Evolutionary conservation across 441 rosid species (phyloP), one percentile per base, ranked within the genome.

Genomic region (Gossypium laxum): DNA sequence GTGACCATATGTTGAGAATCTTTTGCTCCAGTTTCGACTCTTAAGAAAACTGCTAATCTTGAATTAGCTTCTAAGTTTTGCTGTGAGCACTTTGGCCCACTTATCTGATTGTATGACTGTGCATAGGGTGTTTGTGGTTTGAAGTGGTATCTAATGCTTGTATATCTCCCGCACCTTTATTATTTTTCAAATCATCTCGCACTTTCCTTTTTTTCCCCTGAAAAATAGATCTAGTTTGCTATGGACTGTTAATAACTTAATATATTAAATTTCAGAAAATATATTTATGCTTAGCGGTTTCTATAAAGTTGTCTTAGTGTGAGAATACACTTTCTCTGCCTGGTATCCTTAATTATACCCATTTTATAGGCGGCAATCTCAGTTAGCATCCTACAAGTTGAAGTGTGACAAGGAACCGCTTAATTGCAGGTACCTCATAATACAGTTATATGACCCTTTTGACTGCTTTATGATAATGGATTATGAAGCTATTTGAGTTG

Each of bases 331-430:
- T 28, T 77, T 48, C 51, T 69, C 65, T 71, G 48, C 4, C 69
- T 50, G 59, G 43, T 21, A 48, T 15, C 50, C 19, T 69, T 21
- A 66, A 22, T 54, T 76, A 5, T 75, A 68, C 63, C 66, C 38
- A 72, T 64, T 38, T 67, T 79, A 78, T 88, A 95, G 98, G 91
- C 87, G 97, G 79, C 81, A 83, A 70, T 81, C 86, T 66, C 91
- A 81, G 6, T 76, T 85, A 80, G 75, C 84, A 71, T 83, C 94
- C 66, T 96, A 93, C 88, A 93, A 86, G 77, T 85, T 96, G 87
- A 93, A 91, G 91, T 91, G 96, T 76, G 98, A 93, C 67, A 89
- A 89, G 82, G 97, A 96, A 73, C 82, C 86, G 60, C 76, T 93
- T 47, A 96, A 88, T 81, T 87, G 96, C 69, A 76, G 96, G 98